A percentile compares a stretch with the other conserved stretches of the same genome.
phyloP scores from a whole-genome alignment of 2,329 filamentous ascomycete genomes.

The Uncinocarpus reesii region DNA sequence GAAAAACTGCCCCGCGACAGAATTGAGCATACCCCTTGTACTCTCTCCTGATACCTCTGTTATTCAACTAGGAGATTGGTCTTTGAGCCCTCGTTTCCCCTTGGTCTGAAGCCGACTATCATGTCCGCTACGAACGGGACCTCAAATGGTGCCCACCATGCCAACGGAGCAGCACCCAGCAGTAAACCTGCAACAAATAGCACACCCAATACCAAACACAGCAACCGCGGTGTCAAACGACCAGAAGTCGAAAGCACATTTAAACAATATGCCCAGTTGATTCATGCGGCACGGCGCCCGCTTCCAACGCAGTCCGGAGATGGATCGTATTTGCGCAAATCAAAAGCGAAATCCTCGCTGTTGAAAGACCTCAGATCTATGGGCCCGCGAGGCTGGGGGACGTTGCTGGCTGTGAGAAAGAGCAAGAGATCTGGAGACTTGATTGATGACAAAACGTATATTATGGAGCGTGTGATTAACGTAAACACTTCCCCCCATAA shows the following conservation, averaged over 20 bases:
- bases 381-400: slow-evolving; percentile 50
- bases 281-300: slow-evolving; percentile 50
- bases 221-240: slow-evolving; percentile 28
- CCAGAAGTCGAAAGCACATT: slow-evolving; percentile 35
- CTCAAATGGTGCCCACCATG: slow-evolving; percentile 5
- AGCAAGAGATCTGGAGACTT: slow-evolving; percentile 54
- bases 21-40: background rate
- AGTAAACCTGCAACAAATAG: slow-evolving; percentile 3
- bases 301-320: slow-evolving; percentile 54
- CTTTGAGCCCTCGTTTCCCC: too few relatives aligned
- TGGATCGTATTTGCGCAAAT: slow-evolving; percentile 47
- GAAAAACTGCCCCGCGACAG: too few relatives aligned
- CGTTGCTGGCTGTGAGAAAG: slow-evolving; percentile 51
- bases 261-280: slow-evolving; percentile 37
- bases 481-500: slow-evolving; percentile 23
- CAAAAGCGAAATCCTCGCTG: slow-evolving; percentile 43
- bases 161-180: background rate
- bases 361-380: slow-evolving; percentile 50
- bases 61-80: too few relatives aligned
- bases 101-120: background rate
- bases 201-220: background rate
- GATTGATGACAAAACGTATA: slow-evolving; percentile 64
- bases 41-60: too few relatives aligned
- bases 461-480: slow-evolving; percentile 63
- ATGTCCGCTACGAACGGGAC: background rate